Percentiles rank a stretch among this genome's conserved stretches.
Evolutionary conservation across 352 stramenopile species (phyloP).

Genomic region (Globisporangium nagaii): DNA sequence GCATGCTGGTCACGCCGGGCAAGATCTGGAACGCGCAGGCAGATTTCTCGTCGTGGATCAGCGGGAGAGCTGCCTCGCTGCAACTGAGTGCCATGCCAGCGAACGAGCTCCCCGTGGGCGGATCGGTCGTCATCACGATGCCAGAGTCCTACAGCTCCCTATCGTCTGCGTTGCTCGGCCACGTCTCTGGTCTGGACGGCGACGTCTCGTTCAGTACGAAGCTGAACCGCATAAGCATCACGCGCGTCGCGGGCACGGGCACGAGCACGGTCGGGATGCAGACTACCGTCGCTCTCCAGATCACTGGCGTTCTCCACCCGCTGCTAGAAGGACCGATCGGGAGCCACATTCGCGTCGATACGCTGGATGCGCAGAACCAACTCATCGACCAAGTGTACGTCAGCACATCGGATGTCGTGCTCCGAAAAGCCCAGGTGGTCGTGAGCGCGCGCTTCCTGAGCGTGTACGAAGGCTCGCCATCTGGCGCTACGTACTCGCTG

Average conservation of each 20-base stretch:
- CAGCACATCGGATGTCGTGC: conserved; percentile 23
- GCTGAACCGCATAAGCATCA: conserved; percentile 21
- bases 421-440: conserved; percentile 35
- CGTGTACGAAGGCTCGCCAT: conserved; percentile 20
- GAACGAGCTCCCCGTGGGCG: conserved; percentile 30
- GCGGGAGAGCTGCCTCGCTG: conserved; percentile 30
- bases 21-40: conserved; percentile 18
- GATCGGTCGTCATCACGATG: conserved; percentile 38
- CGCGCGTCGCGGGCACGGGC: conserved; percentile 13
- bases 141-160: conserved; percentile 39
- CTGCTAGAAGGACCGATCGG: conserved; percentile 52
- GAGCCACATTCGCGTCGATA: conserved; percentile 37
- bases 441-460: conserved; percentile 22
- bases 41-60: conserved; percentile 22
- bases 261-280: conserved; percentile 19
- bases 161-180: conserved; percentile 13
- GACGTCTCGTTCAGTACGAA: conserved; percentile 11
- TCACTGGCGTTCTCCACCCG: conserved; percentile 36
- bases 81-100: conserved; percentile 21
- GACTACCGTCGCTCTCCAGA: conserved; percentile 17
- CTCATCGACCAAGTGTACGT: conserved; percentile 55
- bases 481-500: conserved; percentile 28
- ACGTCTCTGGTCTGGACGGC: conserved; percentile 23
- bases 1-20: conserved; percentile 21
- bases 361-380: conserved; percentile 23